These are phyloP conservation scores for Radiomyces spectabilis DNA, from an alignment of 192 early-diverging fungal species.

Conservation along the genomic window DNA sequence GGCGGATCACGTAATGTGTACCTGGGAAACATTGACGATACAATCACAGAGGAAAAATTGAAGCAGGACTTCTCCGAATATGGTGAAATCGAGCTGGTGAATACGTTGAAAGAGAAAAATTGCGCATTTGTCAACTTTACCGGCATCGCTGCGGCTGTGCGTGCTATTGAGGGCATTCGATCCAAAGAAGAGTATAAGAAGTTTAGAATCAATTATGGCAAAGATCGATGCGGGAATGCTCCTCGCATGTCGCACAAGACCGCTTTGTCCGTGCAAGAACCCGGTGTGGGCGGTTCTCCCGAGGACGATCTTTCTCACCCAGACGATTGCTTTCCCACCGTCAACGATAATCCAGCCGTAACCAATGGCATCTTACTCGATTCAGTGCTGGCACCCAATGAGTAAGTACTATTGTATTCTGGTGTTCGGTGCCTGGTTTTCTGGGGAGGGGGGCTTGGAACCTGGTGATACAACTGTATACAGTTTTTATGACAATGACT, in stretches of 20 bases:
- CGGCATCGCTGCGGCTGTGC: slow-evolving; percentile 65
- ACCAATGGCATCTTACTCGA: too few relatives aligned
- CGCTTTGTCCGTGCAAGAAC: too few relatives aligned
- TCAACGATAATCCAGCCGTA: too few relatives aligned
- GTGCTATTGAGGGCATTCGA: slow-evolving; percentile 67
- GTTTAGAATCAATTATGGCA: slow-evolving; percentile 72
- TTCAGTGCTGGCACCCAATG: too few relatives aligned
- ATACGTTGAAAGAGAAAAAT: slow-evolving; percentile 74
- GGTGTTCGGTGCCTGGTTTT: too few relatives aligned
- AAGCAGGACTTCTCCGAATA: slow-evolving; percentile 69
- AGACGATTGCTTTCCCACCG: too few relatives aligned
- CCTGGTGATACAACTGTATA: too few relatives aligned
- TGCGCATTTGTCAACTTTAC: slow-evolving; percentile 86
- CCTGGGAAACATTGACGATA: slow-evolving; percentile 60
- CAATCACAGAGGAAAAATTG: slow-evolving; percentile 61
- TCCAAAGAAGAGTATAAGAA: slow-evolving; percentile 50
- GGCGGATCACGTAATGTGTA: slow-evolving; percentile 79
- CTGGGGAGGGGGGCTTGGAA: too few relatives aligned
- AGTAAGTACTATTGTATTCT: too few relatives aligned
- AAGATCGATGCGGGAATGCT: slow-evolving; percentile 82
- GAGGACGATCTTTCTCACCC: too few relatives aligned
- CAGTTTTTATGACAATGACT: too few relatives aligned
- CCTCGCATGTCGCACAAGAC: slow-evolving; percentile 37
- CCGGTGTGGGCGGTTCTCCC: too few relatives aligned
- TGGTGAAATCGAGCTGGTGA: slow-evolving; percentile 85